phyloP scores from a whole-genome alignment of 108 stramenopile genomes.

The Pelagomonas calceolata region DNA sequence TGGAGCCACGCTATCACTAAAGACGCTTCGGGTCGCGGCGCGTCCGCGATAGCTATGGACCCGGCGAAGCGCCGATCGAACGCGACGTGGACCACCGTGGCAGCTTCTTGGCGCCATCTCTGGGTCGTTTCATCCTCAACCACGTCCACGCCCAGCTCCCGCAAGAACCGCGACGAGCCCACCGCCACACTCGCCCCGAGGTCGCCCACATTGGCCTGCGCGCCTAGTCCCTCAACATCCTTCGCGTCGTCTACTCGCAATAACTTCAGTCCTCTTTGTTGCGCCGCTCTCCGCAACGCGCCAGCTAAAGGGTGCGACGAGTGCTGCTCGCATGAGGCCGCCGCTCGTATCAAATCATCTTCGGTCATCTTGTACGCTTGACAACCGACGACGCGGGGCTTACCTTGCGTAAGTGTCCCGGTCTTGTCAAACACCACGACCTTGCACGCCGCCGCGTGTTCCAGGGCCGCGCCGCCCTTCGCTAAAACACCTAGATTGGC shows the following conservation, averaged over 20 bases:
- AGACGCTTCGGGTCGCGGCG: conserved; percentile 51
- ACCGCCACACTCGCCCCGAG: conserved; percentile 32
- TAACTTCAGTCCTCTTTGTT: not conserved
- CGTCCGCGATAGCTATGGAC: conserved; percentile 60
- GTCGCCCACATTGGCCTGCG: conserved; percentile 48
- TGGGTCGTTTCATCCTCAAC: too few relatives aligned
- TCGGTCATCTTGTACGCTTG: not conserved
- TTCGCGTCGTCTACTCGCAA: conserved; percentile 23
- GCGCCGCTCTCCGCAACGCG: conserved; percentile 18
- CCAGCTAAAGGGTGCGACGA: conserved; percentile 32
- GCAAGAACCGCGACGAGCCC: conserved; percentile 61
- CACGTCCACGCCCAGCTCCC: conserved; percentile 32
- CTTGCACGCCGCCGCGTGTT: conserved; percentile 44
- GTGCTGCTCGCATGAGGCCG: conserved; percentile 16
- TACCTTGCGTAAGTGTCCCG: conserved; percentile 52
- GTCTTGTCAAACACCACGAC: conserved; percentile 81
- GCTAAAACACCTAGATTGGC: conserved; percentile 69
- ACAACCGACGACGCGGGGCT: conserved; percentile 13
- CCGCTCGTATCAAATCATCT: not conserved
- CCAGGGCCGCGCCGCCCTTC: conserved; percentile 75
- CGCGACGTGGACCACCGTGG: conserved; percentile 69
- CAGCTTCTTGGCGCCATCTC: conserved; percentile 50
- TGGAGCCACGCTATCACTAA: not conserved
- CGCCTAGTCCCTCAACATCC: conserved; percentile 53
- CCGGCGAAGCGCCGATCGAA: conserved; percentile 54